Evolutionary conservation across 2,329 filamentous ascomycete genomes (phyloP), one percentile per base, ranked within the genome.

Genomic region (Alternaria ethzedia): DNA sequence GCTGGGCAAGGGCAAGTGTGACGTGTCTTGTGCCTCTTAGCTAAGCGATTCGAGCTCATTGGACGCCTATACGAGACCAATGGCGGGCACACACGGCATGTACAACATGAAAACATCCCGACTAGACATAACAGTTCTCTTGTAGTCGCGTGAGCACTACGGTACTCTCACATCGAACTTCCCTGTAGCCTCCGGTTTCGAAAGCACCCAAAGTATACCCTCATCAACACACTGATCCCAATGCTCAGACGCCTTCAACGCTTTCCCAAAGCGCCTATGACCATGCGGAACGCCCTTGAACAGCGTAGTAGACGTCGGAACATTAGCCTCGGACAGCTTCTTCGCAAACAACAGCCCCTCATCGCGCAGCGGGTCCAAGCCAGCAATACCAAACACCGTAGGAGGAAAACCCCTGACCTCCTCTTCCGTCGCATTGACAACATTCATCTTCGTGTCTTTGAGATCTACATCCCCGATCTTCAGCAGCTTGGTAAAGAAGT

Each of bases 211-310:
- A 8, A 62, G 56, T 15, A 85, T 83, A 0, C 83, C 84, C 9
- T 81, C 68, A 41, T 82, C 79, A 25, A 83, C 76, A 10, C 82
- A 79, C 26, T 74, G 68, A 54, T 85, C 83, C 82, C 82, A 85
- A 32, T 80, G 69, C 28, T 76, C 72, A 6, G 75, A 80, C 25
- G 78, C 79, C 12, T 79, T 75, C 9, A 85, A 54, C n/a, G 73
- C 77, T 10, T 80, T 76, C 4, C 81, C 81, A 59, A 82, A 83
- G 10, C 82, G 86, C 46, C 82, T 74, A 67, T 86, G 86, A 0
- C 82, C 83, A 75, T 88, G 86, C 0, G 86, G 86, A 1, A 88
- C 73, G 0, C 86, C 86, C 25, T 78, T 81, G 70, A 87, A 87
- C 1, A 88, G 65, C 59, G 82, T 76, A 1, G 83, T 73, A 57